A percentile compares a stretch with the other conserved stretches of the same genome.
These are phyloP conservation scores for Taphrina sp. DNA, from an alignment of 1,139 yeast species.

Conservation along the genomic window DNA sequence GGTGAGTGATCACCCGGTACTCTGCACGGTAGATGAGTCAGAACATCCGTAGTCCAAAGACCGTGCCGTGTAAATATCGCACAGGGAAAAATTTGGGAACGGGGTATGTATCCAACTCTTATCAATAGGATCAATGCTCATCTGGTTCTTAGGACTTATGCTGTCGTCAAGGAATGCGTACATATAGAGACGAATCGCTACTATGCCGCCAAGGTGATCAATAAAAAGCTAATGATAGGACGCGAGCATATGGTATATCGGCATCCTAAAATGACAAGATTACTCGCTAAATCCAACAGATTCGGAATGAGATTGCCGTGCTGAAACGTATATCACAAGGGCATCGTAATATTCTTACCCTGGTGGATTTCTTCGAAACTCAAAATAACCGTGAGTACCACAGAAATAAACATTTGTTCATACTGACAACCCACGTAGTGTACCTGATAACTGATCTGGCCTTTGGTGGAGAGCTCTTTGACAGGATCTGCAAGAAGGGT, in stretches of 20 bases:
- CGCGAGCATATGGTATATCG: slow-evolving; percentile 48
- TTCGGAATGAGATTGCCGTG: slow-evolving; percentile 58
- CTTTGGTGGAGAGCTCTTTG: slow-evolving; percentile 67
- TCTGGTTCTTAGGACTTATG: slow-evolving; percentile 27
- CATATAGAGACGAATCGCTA: slow-evolving; percentile 46
- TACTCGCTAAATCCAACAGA: slow-evolving; percentile 31
- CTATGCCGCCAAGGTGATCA: slow-evolving; percentile 50
- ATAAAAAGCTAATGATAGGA: slow-evolving; percentile 49
- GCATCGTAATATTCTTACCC: slow-evolving; percentile 59
- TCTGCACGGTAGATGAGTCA: slow-evolving; percentile 1
- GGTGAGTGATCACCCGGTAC: no score
- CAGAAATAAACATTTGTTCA: no score
- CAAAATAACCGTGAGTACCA: slow-evolving; percentile 46
- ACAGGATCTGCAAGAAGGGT: slow-evolving; percentile 56
- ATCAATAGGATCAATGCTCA: no score
- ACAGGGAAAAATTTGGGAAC: slow-evolving; percentile 28
- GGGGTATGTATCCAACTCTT: slow-evolving; percentile 14
- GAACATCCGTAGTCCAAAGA: slow-evolving; percentile 1
- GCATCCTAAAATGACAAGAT: no score
- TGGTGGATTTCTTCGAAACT: slow-evolving; percentile 71
- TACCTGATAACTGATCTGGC: slow-evolving; percentile 69
- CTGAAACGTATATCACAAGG: slow-evolving; percentile 52
- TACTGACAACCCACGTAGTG: slow-evolving; percentile 43
- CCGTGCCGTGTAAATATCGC: slow-evolving; percentile 15
- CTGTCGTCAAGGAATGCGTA: slow-evolving; percentile 43